These are phyloP conservation scores for Colletotrichum tofieldiae DNA, from an alignment of 2,329 filamentous ascomycete genomes.

Conservation along the genomic window DNA sequence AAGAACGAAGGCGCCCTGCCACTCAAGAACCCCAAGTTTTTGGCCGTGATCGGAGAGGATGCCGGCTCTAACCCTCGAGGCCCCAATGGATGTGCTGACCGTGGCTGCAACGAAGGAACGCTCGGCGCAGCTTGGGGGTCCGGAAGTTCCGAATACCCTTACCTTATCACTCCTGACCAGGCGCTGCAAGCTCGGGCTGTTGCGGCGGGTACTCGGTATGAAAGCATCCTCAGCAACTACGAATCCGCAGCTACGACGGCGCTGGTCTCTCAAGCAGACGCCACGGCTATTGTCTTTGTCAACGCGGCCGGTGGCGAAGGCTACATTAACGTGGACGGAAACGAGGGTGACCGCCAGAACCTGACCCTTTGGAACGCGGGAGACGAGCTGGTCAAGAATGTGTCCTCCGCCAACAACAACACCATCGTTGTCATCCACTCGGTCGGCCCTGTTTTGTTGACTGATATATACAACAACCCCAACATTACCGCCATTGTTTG, in stretches of 20 bases:
- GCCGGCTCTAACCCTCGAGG: constrained; percentile 82
- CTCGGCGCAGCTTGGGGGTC: constrained; percentile 87
- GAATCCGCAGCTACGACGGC: constrained; percentile 73
- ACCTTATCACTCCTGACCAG: constrained; percentile 81
- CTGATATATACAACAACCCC: constrained; percentile 80
- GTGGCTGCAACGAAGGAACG: constrained; percentile 72
- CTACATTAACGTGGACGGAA: constrained; percentile 86
- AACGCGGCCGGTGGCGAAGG: constrained; percentile 91
- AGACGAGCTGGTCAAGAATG: constrained; percentile 85
- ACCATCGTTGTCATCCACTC: constrained; percentile 94
- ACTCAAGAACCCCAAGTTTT: constrained; percentile 82
- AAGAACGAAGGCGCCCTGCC: constrained; percentile 88
- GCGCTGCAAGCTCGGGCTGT: constrained; percentile 77
- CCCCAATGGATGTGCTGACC: constrained; percentile 84
- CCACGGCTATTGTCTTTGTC: constrained; percentile 87
- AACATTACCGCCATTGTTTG: constrained; percentile 90
- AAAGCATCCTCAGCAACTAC: constrained; percentile 78
- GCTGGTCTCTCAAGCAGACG: constrained; percentile 74
- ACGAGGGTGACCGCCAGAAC: constrained; percentile 92
- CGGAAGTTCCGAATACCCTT: constrained; percentile 78
- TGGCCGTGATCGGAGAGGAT: constrained; percentile 87
- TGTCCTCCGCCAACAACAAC: constrained; percentile 85
- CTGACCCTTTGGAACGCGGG: constrained; percentile 90
- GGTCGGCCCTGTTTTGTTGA: constrained; percentile 83
- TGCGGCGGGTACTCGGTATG: constrained; percentile 71